Evolutionary conservation across 352 stramenopile genomes (phyloP).

Genomic region (Aphanomyces invadans): DNA sequence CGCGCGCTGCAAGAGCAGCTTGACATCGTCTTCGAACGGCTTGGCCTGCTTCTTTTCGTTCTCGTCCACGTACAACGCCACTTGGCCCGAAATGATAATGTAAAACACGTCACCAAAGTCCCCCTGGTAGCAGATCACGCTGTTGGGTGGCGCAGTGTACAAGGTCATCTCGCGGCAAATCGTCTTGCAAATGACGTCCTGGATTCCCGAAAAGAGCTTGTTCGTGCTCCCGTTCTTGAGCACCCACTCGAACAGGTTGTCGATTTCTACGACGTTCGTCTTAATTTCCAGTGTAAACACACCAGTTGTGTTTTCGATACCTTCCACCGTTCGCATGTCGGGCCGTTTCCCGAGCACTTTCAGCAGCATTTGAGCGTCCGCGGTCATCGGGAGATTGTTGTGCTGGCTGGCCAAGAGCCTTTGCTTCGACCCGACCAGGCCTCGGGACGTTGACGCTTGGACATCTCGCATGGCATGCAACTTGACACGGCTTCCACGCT

Average conservation of each 20-base stretch:
- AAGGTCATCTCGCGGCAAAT: constrained; percentile 84
- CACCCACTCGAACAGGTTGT: constrained; percentile 72
- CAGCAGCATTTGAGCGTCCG: background rate
- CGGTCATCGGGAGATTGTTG: background rate
- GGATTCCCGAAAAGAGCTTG: constrained; percentile 71
- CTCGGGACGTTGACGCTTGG: background rate
- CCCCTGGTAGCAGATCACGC: constrained; percentile 70
- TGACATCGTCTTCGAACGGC: constrained; percentile 16
- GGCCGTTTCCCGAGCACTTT: constrained; percentile 15
- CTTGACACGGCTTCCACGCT: background rate
- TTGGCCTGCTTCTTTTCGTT: constrained; percentile 34
- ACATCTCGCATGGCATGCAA: background rate
- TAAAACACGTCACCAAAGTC: constrained; percentile 80
- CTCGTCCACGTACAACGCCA: constrained; percentile 66
- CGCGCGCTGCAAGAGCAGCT: background rate
- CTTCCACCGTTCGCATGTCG: constrained; percentile 8
- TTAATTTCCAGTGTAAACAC: background rate
- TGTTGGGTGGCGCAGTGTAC: constrained; percentile 47
- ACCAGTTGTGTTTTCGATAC: background rate
- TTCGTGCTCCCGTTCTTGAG: constrained; percentile 72
- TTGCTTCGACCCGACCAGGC: background rate
- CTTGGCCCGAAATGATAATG: constrained; percentile 62
- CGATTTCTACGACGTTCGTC: constrained; percentile 37
- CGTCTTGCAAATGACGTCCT: constrained; percentile 84
- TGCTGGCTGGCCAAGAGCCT: background rate